Evolutionary conservation across 2,329 filamentous ascomycete species (phyloP).

Genomic region (Basipetospora chlamydospora): DNA sequence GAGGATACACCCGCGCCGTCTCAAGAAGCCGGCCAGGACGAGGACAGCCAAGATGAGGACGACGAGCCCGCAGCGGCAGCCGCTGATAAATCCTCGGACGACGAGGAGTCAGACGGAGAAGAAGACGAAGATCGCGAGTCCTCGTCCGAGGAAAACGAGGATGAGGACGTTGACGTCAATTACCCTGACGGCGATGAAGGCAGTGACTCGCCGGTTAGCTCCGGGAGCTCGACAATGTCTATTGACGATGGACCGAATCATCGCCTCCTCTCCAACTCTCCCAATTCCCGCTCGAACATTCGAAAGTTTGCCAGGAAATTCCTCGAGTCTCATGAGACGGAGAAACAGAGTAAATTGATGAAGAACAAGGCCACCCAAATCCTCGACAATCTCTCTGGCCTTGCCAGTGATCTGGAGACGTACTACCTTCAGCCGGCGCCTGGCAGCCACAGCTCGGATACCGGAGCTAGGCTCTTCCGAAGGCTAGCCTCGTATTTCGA

Average conservation of each 20-base stretch:
- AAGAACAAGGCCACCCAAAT: slow-evolving; percentile 68
- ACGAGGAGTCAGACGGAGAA: slow-evolving; percentile 15
- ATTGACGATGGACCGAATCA: slow-evolving; percentile 29
- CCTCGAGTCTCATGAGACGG: slow-evolving; percentile 66
- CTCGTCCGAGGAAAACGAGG: slow-evolving; percentile 31
- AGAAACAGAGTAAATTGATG: slow-evolving; percentile 55
- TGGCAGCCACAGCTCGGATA: slow-evolving; percentile 26
- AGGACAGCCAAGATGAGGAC: slow-evolving; percentile 11
- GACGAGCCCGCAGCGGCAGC: slow-evolving; percentile 16
- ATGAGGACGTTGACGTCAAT: slow-evolving; percentile 32
- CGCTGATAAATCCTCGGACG: slow-evolving; percentile 10
- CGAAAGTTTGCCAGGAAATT: slow-evolving; percentile 68
- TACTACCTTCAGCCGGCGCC: slow-evolving; percentile 46
- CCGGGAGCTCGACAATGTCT: slow-evolving; percentile 51
- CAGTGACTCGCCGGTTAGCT: slow-evolving; percentile 50
- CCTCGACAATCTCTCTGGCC: slow-evolving; percentile 52
- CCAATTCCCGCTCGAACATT: slow-evolving; percentile 48
- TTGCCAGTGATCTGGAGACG: slow-evolving; percentile 57
- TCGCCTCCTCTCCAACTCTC: slow-evolving; percentile 33
- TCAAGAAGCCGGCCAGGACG: slow-evolving; percentile 2
- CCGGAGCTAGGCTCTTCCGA: slow-evolving; percentile 55
- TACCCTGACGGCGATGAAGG: slow-evolving; percentile 29
- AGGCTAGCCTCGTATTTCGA: slow-evolving; percentile 75
- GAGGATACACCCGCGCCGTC: slow-evolving; percentile 15
- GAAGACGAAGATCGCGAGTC: slow-evolving; percentile 22